Evolutionary conservation across 176 grass and related monocot genomes (phyloP).

Genomic region (Rhipidocladum racemiflorum): DNA sequence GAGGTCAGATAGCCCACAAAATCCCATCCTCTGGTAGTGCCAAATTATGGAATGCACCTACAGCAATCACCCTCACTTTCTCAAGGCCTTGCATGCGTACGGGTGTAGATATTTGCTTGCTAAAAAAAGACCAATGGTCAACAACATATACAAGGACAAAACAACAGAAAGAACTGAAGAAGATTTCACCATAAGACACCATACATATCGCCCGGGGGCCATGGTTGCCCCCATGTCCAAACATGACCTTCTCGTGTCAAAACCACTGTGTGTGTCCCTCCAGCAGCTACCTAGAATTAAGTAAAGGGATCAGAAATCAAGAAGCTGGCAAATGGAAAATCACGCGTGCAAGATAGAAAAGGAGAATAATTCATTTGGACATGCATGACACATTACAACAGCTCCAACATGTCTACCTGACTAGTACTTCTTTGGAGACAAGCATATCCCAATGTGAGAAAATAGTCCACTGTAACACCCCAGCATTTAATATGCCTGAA

Average conservation of each 20-base stretch:
- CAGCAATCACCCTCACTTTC: slow-evolving; percentile 75
- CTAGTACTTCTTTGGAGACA: background rate
- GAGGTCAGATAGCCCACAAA: slow-evolving; percentile 79
- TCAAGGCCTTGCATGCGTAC: slow-evolving; percentile 89
- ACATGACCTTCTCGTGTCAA: slow-evolving; percentile 90
- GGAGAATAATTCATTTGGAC: background rate
- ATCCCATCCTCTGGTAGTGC: slow-evolving; percentile 70
- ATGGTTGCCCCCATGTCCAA: slow-evolving; percentile 98
- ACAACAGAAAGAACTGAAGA: slow-evolving; percentile 7
- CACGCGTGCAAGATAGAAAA: background rate
- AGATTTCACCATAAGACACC: slow-evolving; percentile 14
- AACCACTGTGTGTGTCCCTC: slow-evolving; percentile 92
- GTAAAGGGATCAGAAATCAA: slow-evolving; percentile 8
- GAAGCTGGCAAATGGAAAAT: background rate
- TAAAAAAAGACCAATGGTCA: slow-evolving; percentile 24
- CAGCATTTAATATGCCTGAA: no score
- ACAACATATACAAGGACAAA: slow-evolving; percentile 18
- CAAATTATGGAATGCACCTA: slow-evolving; percentile 99
- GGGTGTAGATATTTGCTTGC: slow-evolving; percentile 90
- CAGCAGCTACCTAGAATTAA: slow-evolving; percentile 81
- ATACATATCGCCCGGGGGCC: slow-evolving; percentile 98
- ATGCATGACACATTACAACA: background rate
- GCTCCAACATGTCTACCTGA: background rate
- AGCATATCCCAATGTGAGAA: slow-evolving; percentile 36
- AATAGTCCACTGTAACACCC: background rate